A percentile compares a stretch with the other conserved stretches of the same genome.
These are phyloP conservation scores for Aspergillus saccharolyticus DNA, from an alignment of 495 filamentous ascomycete genomes.

Conservation along the genomic window DNA sequence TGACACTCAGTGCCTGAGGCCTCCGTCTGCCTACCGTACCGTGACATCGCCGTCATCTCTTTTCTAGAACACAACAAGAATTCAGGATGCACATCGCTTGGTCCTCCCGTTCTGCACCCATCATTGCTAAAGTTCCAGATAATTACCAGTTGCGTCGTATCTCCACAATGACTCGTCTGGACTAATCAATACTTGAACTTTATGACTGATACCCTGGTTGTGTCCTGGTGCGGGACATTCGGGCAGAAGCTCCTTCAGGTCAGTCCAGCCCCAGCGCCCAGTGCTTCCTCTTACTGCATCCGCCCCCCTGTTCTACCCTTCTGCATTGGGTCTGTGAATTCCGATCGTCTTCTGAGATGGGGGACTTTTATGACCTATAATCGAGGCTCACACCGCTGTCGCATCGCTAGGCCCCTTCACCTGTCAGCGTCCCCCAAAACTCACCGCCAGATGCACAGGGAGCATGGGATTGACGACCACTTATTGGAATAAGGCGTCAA, in stretches of 20 bases:
- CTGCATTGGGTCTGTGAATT: neutral
- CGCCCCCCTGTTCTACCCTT: neutral
- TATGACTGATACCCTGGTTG: neutral
- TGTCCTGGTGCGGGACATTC: neutral
- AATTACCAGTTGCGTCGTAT: neutral
- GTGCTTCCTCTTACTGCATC: neutral
- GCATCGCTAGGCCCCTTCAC: neutral
- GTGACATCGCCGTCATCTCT: neutral
- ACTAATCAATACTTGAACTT: neutral
- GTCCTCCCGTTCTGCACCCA: neutral
- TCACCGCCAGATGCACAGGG: slow-evolving; percentile 5
- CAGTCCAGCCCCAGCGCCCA: neutral
- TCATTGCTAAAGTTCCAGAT: neutral
- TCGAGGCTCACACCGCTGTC: neutral
- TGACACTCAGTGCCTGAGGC: neutral
- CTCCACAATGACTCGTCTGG: neutral
- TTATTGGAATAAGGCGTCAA: neutral
- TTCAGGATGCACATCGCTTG: neutral
- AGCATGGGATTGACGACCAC: neutral
- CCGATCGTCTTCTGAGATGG: neutral
- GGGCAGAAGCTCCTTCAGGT: neutral
- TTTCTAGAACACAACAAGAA: neutral
- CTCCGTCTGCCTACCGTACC: neutral
- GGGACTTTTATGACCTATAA: neutral
- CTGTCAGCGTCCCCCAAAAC: neutral